Conservation (phyloP, 2,329 filamentous ascomycete genomes). For the Microcyclospora tardicrescens region DNA sequence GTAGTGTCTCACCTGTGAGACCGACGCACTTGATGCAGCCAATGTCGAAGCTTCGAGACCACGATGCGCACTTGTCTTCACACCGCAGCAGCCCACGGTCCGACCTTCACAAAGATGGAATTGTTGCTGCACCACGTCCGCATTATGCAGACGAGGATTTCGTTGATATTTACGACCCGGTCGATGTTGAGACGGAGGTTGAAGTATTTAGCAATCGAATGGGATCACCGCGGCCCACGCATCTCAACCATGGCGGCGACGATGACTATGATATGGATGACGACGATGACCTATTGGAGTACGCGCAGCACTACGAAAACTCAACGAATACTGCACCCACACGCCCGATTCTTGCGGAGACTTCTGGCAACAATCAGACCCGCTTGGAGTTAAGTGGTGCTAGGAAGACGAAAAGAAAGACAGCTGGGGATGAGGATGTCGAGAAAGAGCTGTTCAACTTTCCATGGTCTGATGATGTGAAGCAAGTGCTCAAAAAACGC, state of each 20-base stretch:
- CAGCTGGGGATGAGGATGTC: conserved; percentile 11
- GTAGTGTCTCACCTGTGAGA: conserved; percentile 5
- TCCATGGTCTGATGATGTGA: conserved; percentile 79
- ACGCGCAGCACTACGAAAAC: conserved; percentile 31
- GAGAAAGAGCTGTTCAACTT: conserved; percentile 26
- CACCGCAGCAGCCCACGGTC: too few relatives aligned
- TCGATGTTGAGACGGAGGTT: conserved; percentile 9
- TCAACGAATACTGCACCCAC: neutral
- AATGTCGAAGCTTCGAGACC: conserved; percentile 4
- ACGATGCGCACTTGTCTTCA: conserved; percentile 4
- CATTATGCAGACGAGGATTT: conserved; percentile 5
- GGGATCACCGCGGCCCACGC: conserved; percentile 23
- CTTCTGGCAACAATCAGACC: conserved; percentile 12
- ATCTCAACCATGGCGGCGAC: conserved; percentile 13
- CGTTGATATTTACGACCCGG: conserved; percentile 13
- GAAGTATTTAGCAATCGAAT: conserved; percentile 25
- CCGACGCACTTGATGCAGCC: conserved; percentile 2
- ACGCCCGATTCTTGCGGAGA: conserved; percentile 22
- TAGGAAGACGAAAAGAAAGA: conserved; percentile 21
- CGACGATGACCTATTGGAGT: conserved; percentile 29
- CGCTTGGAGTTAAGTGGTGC: conserved; percentile 5
- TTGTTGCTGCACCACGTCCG: too few relatives aligned
- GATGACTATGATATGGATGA: conserved; percentile 24
- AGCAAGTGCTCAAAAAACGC: conserved; percentile 61
- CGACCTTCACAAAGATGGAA: too few relatives aligned